Percentiles rank a stretch among this genome's conserved stretches.
Evolutionary conservation across 2,329 filamentous ascomycete species (phyloP).

Genomic region (Ambrosiella beaveri): DNA sequence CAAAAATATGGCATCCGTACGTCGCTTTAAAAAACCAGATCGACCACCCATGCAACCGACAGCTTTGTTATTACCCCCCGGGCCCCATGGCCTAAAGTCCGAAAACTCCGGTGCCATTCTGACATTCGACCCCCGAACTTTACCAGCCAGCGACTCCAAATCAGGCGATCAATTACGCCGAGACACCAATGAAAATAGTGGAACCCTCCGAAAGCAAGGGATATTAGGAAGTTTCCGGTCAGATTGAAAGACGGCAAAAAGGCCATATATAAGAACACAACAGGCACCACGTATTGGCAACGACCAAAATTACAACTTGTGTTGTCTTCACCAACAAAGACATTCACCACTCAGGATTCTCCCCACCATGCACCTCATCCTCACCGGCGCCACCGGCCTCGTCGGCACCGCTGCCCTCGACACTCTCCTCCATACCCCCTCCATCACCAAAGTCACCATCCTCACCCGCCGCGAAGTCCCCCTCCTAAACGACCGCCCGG

Average conservation of each 20-base stretch:
- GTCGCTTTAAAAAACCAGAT: no score
- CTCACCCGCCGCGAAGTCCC: conserved; percentile 47
- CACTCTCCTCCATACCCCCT: conserved; percentile 36
- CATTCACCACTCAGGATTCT: background rate
- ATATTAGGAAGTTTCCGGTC: no score
- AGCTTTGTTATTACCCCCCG: background rate
- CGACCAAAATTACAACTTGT: background rate
- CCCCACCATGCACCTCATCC: conserved; percentile 40
- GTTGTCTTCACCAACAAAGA: background rate
- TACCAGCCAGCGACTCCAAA: background rate
- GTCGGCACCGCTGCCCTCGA: conserved; percentile 45
- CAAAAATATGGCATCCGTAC: no score
- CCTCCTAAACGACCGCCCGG: conserved; percentile 32
- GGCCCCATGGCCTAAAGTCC: background rate
- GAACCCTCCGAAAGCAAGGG: no score
- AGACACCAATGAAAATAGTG: no score
- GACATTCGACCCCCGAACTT: background rate
- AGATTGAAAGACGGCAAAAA: no score
- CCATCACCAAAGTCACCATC: conserved; percentile 49
- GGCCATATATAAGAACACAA: no score
- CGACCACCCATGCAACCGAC: no score
- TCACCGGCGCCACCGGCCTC: conserved; percentile 52
- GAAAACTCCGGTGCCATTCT: background rate
- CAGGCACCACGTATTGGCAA: background rate
- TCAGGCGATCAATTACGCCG: background rate